Base-by-base conservation (phyloP, 2,329 filamentous ascomycete species). In the Scytalidium sp. region DNA sequence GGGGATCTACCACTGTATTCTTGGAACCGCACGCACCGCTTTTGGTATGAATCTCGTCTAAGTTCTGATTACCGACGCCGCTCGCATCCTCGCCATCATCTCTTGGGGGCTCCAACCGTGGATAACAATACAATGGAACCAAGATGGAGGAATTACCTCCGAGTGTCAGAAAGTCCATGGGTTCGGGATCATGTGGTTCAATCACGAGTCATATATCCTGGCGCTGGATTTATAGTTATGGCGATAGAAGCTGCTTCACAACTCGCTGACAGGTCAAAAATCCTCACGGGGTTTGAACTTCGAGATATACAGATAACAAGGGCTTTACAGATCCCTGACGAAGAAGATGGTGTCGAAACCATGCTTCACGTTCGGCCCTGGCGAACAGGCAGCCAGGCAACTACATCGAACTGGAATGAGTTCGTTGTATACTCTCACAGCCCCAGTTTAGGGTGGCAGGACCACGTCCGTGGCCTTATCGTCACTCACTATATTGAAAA, bases 401-500 rank as follows among this genome's bases (percentile, higher is more conserved):
- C 63, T 20, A 72, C 71, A 0, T 71, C 72, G 9, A 61, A 64
- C 2, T 80, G 76, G 75, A 69, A 76, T 40, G 75, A 78, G 58
- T 82, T 83, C 63, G 32, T 36, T n/a, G 13, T 36, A 36, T 36
- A 36, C 32, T 36, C 32, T 15, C 13, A 36, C 13, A n/a, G 17
- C 32, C 13, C 32, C 7, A 36, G 17, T 10, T 36, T 36, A n/a
- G 32, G 32, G 15, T 36, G 32, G 32, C 32, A 36, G 17, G 32
- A 36, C 13, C 7, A 36, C 17, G 32, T n/a, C 15, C 32, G 32
- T 6, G 32, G 32, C 17, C 32, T 36, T 15, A 36, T 36, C 5
- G 13, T 36, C 13, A 36, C 32, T 7, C 32, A 36, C 15, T 36
- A 36, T 36, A 5, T 9, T n/a, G 13, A 36, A 36, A 36, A 36